These are phyloP conservation scores for Nematocida major DNA, from an alignment of 371 early-diverging fungal genomes.

Conservation along the genomic window DNA sequence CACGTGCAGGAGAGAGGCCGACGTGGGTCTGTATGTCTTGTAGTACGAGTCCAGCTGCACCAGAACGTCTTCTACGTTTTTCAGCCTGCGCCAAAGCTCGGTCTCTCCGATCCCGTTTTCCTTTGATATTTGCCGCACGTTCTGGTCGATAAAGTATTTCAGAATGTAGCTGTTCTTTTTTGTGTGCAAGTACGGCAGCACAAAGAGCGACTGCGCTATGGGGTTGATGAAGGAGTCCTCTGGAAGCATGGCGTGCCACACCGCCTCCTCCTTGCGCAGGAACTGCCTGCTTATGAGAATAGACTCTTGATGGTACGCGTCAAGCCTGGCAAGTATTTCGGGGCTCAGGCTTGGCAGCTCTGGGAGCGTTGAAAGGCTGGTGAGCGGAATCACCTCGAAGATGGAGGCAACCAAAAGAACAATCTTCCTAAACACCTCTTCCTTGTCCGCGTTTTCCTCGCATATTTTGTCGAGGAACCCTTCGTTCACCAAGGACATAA, in stretches of 20 bases:
- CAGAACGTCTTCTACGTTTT: conserved; percentile 49
- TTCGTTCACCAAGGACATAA: conserved; percentile 35
- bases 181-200: neutral
- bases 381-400: conserved; percentile 27
- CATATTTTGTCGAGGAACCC: conserved; percentile 27
- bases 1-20: conserved; percentile 27
- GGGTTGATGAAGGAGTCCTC: neutral
- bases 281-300: neutral
- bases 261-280: conserved; percentile 1
- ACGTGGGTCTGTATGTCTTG: conserved; percentile 43
- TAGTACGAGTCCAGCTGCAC: conserved; percentile 36
- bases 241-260: neutral
- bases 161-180: conserved; percentile 61
- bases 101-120: conserved; percentile 54
- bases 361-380: neutral
- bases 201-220: conserved; percentile 27
- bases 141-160: conserved; percentile 58
- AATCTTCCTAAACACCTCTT: conserved; percentile 1
- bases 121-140: conserved; percentile 31
- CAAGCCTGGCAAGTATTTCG: neutral
- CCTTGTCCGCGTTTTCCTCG: conserved; percentile 17
- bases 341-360: neutral
- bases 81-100: conserved; percentile 56
- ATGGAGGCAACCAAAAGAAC: conserved; percentile 22
- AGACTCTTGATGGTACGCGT: neutral